phyloP scores from a whole-genome alignment of 306 rosid species.

The Castanea mollissima region DNA sequence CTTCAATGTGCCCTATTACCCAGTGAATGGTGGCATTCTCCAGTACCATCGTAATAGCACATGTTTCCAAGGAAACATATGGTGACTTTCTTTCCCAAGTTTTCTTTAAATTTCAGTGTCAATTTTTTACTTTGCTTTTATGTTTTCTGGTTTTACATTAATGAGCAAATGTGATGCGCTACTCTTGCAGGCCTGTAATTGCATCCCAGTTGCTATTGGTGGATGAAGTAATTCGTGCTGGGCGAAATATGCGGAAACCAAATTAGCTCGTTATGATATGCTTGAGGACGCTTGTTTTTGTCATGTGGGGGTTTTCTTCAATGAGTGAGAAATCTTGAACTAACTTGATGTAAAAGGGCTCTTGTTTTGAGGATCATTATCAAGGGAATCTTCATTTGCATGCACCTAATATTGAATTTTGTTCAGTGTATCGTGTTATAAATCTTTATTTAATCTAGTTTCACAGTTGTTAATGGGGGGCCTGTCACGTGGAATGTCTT shows the following conservation, averaged over 20 bases:
- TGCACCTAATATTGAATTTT: not conserved
- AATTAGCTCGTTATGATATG: conserved; percentile 27
- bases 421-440: not conserved
- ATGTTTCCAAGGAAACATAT: not conserved
- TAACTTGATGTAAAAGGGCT: conserved; percentile 1
- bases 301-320: conserved; percentile 1
- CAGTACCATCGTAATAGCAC: not conserved
- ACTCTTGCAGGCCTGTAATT: conserved; percentile 78
- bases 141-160: not conserved
- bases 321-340: not conserved
- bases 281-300: not conserved
- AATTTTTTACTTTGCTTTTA: not conserved
- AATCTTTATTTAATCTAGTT: not conserved
- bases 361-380: not conserved
- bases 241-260: conserved; percentile 94
- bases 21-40: not conserved
- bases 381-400: conserved; percentile 1
- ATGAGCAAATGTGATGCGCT: not conserved
- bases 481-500: not conserved
- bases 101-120: not conserved
- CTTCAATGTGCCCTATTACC: not conserved
- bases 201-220: conserved; percentile 90
- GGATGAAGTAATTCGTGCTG: conserved; percentile 99
- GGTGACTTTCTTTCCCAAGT: not conserved
- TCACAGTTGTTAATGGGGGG: not conserved